Conservation (phyloP, 2,329 filamentous ascomycete genomes). For the Sporothrix brasiliensis region DNA sequence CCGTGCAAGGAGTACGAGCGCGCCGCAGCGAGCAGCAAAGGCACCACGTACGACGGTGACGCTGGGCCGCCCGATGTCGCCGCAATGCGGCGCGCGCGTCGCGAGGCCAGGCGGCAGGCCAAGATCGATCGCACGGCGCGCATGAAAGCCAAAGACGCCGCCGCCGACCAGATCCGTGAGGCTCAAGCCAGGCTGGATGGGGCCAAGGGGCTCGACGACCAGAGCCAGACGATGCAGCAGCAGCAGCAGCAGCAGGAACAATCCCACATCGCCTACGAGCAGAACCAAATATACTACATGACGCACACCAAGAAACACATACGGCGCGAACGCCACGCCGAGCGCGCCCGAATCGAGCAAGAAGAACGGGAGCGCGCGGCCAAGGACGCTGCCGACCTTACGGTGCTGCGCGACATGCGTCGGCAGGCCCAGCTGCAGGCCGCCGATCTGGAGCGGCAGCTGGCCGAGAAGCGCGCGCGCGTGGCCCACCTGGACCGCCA, state of each 20-base stretch:
- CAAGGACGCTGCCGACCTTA: not conserved
- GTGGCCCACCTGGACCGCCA: not conserved
- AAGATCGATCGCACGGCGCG: not conserved
- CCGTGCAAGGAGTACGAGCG: slow-evolving; percentile 13
- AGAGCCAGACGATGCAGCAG: not conserved
- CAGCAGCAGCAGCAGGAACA: slow-evolving; percentile 1
- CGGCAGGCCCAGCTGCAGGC: not conserved
- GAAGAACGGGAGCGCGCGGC: not conserved
- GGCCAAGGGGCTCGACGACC: not conserved
- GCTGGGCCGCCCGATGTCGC: not conserved
- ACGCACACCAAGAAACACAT: not conserved
- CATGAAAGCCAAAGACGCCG: not conserved
- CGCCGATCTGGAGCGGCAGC: not conserved
- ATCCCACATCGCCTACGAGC: not conserved
- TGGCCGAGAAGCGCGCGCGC: not conserved
- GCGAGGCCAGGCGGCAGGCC: not conserved
- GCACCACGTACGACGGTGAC: not conserved
- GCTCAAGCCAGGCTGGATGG: not conserved
- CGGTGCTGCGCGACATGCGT: not conserved
- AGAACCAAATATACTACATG: not conserved
- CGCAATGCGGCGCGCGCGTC: not conserved
- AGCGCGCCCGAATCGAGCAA: not conserved
- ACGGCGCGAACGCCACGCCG: not conserved
- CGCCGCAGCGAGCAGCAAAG: not conserved
- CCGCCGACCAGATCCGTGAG: not conserved